Evolutionary conservation across 345 rosid genomes (phyloP).

Genomic region (Rhizophora mangle): DNA sequence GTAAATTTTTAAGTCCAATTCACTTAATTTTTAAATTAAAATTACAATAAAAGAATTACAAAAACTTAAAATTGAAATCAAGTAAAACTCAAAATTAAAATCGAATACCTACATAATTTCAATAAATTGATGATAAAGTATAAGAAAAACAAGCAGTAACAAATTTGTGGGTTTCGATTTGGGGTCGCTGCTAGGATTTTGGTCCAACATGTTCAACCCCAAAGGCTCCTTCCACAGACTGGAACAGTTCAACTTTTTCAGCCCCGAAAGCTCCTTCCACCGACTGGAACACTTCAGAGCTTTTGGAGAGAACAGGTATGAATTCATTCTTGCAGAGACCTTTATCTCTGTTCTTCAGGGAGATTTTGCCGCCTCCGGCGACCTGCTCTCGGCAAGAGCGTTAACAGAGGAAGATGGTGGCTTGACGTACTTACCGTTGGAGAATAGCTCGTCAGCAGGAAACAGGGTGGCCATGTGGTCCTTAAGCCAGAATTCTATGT

Average conservation of each 20-base stretch:
- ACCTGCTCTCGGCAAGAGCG: constrained; percentile 21
- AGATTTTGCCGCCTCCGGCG: constrained; percentile 35
- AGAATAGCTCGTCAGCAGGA: constrained; percentile 89
- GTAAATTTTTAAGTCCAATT: too few species aligned
- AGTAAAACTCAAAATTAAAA: too few species aligned
- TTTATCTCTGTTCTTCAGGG: constrained; percentile 39
- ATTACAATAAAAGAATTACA: too few species aligned
- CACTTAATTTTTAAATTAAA: too few species aligned
- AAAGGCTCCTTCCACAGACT: constrained; percentile 21
- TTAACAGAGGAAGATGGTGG: constrained; percentile 12
- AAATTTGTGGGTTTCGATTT: constrained; percentile 26
- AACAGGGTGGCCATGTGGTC: constrained; percentile 69
- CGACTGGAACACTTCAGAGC: constrained; percentile 86
- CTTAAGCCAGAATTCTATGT: constrained; percentile 90
- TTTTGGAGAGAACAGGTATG: constrained; percentile 58
- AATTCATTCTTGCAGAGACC: constrained; percentile 31
- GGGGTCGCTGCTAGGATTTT: constrained; percentile 29
- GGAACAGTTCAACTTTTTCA: constrained; percentile 68
- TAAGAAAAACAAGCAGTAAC: constrained; percentile 11
- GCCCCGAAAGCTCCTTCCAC: constrained; percentile 82
- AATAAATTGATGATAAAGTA: constrained; percentile 12
- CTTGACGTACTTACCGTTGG: constrained; percentile 42
- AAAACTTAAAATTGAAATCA: too few species aligned
- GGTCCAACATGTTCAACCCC: constrained; percentile 24
- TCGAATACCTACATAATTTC: too few species aligned